Evolutionary conservation across 2,329 filamentous ascomycete genomes (phyloP).

Genomic region (Orbilia brochopaga): DNA sequence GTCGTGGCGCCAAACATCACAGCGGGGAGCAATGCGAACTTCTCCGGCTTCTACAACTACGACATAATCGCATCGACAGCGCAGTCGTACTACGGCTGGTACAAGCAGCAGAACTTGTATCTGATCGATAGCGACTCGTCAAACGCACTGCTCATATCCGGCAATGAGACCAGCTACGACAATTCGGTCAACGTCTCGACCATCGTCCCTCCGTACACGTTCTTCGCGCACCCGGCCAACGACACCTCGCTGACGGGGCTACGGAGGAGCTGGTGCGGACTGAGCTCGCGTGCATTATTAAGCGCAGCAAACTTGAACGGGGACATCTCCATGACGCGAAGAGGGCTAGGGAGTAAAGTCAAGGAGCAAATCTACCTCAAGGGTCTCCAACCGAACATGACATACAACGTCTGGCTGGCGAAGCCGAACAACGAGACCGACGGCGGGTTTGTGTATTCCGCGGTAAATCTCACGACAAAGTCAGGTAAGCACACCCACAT

Average conservation of each 20-base stretch:
- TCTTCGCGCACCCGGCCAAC: conserved; percentile 73
- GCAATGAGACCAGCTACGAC: conserved; percentile 68
- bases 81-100: conserved; percentile 73
- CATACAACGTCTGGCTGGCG: conserved; percentile 42
- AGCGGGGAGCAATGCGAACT: conserved; percentile 59
- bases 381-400: conserved; percentile 62
- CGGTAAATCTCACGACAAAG: conserved; percentile 78
- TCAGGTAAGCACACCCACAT: conserved; percentile 64
- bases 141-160: conserved; percentile 78
- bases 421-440: conserved; percentile 65
- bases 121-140: conserved; percentile 85
- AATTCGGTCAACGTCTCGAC: conserved; percentile 60
- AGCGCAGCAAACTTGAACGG: conserved; percentile 63
- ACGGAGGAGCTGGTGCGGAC: conserved; percentile 79
- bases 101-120: conserved; percentile 67
- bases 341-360: conserved; percentile 70
- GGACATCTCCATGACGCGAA: conserved; percentile 71
- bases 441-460: conserved; percentile 75
- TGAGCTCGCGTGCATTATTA: conserved; percentile 71
- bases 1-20: conserved; percentile 73
- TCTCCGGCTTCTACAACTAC: conserved; percentile 75
- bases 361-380: conserved; percentile 88
- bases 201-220: conserved; percentile 68
- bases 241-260: conserved; percentile 72
- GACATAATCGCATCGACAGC: conserved; percentile 84